These are phyloP conservation scores for Coemansia sp. DNA, from an alignment of 192 early-diverging fungal species.

Conservation along the genomic window DNA sequence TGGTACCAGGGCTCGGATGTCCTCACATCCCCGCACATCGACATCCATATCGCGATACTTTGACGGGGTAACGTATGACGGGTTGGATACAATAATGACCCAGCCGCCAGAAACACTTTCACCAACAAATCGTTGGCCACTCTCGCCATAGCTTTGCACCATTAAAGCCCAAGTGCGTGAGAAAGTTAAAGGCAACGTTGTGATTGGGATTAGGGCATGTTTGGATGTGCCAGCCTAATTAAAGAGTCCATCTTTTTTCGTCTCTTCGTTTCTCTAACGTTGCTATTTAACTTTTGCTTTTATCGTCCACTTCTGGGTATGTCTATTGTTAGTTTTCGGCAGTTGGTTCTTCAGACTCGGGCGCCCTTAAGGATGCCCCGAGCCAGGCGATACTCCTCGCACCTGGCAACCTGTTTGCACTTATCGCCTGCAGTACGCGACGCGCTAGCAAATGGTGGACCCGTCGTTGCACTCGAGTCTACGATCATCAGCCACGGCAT, in stretches of 20 bases:
- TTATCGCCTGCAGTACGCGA: constrained; percentile 30
- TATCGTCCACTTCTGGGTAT: not conserved
- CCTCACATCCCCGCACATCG: constrained; percentile 86
- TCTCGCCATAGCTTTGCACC: too few relatives aligned
- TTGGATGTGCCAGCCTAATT: not conserved
- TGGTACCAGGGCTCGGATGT: constrained; percentile 67
- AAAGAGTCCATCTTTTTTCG: not conserved
- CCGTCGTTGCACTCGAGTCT: constrained; percentile 90
- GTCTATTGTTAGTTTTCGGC: not conserved
- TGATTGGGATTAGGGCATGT: not conserved
- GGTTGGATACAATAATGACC: constrained; percentile 83
- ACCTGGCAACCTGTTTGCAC: not conserved
- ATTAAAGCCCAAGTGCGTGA: not conserved
- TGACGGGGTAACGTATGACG: constrained; percentile 76
- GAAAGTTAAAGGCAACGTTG: not conserved
- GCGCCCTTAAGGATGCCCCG: not conserved
- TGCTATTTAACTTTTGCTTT: not conserved
- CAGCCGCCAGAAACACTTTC: constrained; percentile 20
- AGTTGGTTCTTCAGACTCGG: not conserved
- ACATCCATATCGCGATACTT: constrained; percentile 70
- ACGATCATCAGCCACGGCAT: constrained; percentile 98
- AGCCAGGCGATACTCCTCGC: not conserved
- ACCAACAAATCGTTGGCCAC: not conserved
- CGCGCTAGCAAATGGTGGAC: constrained; percentile 63
- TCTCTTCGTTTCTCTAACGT: not conserved